These are phyloP conservation scores for Flammula alnicola DNA, from an alignment of 1,284 basidiomycete genomes.

Conservation along the genomic window DNA sequence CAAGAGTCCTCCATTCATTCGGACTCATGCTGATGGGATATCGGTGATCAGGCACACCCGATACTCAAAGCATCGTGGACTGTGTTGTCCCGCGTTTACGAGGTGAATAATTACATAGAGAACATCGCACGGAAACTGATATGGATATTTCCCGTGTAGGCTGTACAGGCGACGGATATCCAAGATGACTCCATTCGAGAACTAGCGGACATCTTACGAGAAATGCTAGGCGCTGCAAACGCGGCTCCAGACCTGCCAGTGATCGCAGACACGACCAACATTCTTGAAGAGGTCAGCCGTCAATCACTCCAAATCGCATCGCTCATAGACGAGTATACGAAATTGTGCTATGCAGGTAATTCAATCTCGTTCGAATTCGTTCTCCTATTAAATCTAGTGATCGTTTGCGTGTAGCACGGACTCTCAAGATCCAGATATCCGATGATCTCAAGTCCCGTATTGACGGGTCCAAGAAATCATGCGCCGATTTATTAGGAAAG, in stretches of 20 bases:
- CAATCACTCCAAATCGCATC: conserved; percentile 6
- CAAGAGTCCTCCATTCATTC: too few species aligned
- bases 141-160: too few species aligned
- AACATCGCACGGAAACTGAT: too few species aligned
- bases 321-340: conserved; percentile 14
- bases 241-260: neutral
- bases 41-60: too few species aligned
- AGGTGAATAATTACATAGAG: too few species aligned
- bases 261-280: conserved; percentile 3
- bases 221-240: too few species aligned
- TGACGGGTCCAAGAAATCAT: neutral
- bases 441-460: neutral
- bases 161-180: too few species aligned
- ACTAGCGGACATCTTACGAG: too few species aligned
- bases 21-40: too few species aligned
- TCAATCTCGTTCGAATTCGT: neutral
- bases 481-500: neutral
- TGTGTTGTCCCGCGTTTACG: too few species aligned
- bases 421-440: neutral
- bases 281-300: conserved; percentile 12
- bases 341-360: neutral
- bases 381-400: neutral
- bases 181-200: too few species aligned
- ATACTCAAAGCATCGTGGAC: too few species aligned
- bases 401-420: neutral